Evolutionary conservation across 2,329 filamentous ascomycete species (phyloP).

Genomic region (Claviceps citrina): DNA sequence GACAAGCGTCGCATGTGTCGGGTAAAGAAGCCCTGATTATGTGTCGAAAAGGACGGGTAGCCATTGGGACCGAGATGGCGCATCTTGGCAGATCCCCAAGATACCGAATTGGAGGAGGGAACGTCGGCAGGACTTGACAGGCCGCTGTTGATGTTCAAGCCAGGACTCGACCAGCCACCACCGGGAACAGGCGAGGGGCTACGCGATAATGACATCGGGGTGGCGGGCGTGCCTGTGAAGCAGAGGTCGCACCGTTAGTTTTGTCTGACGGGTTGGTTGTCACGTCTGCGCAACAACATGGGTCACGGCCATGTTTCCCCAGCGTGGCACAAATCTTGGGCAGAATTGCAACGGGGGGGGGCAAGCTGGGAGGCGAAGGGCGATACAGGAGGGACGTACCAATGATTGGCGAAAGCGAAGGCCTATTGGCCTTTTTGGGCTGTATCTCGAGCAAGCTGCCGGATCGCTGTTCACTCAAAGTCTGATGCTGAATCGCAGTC

Average conservation of each 20-base stretch:
- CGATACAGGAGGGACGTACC: conserved; percentile 29
- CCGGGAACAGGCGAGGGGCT: conserved; percentile 73
- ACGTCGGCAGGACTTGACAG: conserved; percentile 48
- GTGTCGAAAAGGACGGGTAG: conserved; percentile 65
- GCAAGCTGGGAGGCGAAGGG: neutral
- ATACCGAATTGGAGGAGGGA: conserved; percentile 40
- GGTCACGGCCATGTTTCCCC: conserved; percentile 3
- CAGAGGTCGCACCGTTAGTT: conserved; percentile 1
- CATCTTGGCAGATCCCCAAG: conserved; percentile 72
- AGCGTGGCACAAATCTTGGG: neutral
- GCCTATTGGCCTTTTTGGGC: conserved; percentile 15
- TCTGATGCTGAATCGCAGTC: conserved; percentile 17
- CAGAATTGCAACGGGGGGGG: neutral
- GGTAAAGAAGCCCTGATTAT: conserved; percentile 75
- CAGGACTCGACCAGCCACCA: conserved; percentile 79
- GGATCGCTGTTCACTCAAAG: conserved; percentile 17
- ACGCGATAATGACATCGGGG: conserved; percentile 67
- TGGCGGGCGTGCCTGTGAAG: conserved; percentile 36
- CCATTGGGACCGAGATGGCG: conserved; percentile 58
- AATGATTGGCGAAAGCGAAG: conserved; percentile 36
- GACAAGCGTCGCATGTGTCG: conserved; percentile 72
- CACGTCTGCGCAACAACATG: conserved; percentile 9
- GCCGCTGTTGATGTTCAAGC: conserved; percentile 57
- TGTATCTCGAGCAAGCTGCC: conserved; percentile 18
- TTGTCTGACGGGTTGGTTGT: conserved; percentile 11